Conservation (phyloP, 192 early-diverging fungal genomes). For the Backusella australiensis region DNA sequence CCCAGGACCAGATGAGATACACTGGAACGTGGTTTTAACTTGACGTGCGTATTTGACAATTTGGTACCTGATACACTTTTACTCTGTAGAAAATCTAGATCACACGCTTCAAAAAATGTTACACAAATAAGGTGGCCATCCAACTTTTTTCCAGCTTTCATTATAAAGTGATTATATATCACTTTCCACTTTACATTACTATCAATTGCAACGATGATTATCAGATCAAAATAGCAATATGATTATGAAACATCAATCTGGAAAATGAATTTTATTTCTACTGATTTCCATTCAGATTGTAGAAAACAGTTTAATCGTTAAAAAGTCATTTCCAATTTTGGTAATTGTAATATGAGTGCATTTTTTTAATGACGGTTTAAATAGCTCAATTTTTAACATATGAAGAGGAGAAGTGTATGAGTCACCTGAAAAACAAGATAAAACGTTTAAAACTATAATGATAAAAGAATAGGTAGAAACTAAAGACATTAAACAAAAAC, state of each 20-base stretch:
- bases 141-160: no score
- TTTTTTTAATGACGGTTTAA: not conserved
- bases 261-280: not conserved
- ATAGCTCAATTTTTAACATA: not conserved
- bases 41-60: not conserved
- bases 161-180: no score
- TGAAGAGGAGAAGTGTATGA: not conserved
- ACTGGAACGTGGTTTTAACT: not conserved
- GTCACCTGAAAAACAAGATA: not conserved
- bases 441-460: no score
- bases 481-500: no score
- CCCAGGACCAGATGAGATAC: not conserved
- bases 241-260: not conserved
- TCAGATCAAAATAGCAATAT: not conserved
- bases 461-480: no score
- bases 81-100: no score
- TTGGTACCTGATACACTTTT: not conserved
- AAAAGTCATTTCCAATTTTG: not conserved
- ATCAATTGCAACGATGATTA: not conserved
- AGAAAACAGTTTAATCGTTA: not conserved
- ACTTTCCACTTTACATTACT: not conserved
- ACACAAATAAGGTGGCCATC: no score
- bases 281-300: not conserved
- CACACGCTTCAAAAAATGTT: no score
- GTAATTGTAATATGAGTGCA: not conserved